Percentiles rank a stretch among this genome's conserved stretches.
phyloP scores from a whole-genome alignment of 371 early-diverging fungal species.

The Dinochytrium kinnereticum region DNA sequence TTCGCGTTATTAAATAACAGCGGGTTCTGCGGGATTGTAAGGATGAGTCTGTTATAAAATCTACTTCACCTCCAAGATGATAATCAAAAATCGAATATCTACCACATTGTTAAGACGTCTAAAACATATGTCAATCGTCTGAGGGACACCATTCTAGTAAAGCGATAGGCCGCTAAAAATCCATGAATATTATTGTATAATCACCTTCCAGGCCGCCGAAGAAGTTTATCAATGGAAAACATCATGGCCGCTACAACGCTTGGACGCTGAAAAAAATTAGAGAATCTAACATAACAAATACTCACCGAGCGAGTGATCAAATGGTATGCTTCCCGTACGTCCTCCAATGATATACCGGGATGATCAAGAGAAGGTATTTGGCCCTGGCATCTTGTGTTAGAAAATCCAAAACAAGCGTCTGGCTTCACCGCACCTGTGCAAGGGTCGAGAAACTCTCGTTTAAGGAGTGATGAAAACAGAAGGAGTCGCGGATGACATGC shows the following conservation, averaged over 20 bases:
- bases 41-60: neutral
- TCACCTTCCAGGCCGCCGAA: constrained; percentile 78
- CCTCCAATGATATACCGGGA: constrained; percentile 70
- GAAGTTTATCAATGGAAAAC: constrained; percentile 72
- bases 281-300: neutral
- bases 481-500: constrained; percentile 63
- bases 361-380: constrained; percentile 60
- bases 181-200: constrained; percentile 15
- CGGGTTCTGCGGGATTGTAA: constrained; percentile 62
- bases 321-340: constrained; percentile 72
- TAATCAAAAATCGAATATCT: constrained; percentile 81
- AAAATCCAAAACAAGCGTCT: neutral
- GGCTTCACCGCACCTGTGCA: constrained; percentile 2
- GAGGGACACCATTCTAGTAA: too few species aligned
- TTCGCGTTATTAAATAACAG: constrained; percentile 68
- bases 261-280: constrained; percentile 51
- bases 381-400: constrained; percentile 55
- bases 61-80: constrained; percentile 75
- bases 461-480: constrained; percentile 70
- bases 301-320: constrained; percentile 70
- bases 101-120: constrained; percentile 38
- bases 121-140: constrained; percentile 17
- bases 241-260: constrained; percentile 75
- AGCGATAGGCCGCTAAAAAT: too few species aligned
- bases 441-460: constrained; percentile 72